A percentile compares a stretch with the other conserved stretches of the same genome.
Conservation (phyloP, 1,284 basidiomycete species). For the Ustilago sp. region DNA sequence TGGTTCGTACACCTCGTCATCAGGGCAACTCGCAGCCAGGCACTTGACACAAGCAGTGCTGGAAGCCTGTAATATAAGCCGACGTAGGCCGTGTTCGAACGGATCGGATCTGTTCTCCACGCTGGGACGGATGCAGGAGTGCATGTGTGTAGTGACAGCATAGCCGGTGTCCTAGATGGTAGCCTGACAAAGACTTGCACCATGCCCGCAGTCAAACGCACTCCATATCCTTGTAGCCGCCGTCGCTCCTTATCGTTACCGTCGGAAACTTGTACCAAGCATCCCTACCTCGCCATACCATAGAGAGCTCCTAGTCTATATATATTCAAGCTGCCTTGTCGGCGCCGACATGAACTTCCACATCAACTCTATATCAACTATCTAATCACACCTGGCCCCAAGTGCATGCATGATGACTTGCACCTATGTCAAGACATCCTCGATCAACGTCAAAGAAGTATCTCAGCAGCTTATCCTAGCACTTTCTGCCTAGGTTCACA, state of each 20-base stretch:
- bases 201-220: neutral
- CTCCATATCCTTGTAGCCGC: neutral
- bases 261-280: neutral
- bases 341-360: neutral
- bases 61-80: neutral
- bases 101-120: neutral
- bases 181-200: too few relatives aligned
- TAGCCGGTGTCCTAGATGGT: neutral
- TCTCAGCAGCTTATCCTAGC: neutral
- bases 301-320: neutral
- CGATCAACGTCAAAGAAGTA: neutral
- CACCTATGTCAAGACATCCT: neutral
- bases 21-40: neutral
- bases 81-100: neutral
- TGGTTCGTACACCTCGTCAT: slow-evolving; percentile 10
- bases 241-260: neutral
- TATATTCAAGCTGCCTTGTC: neutral
- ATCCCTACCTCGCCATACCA: neutral
- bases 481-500: neutral
- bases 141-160: neutral
- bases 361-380: neutral
- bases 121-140: neutral
- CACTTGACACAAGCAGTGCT: neutral
- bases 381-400: neutral
- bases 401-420: neutral